Evolutionary conservation across 2,329 filamentous ascomycete species (phyloP), one percentile per base, ranked within the genome.

Genomic region (Aspergillus sp.): DNA sequence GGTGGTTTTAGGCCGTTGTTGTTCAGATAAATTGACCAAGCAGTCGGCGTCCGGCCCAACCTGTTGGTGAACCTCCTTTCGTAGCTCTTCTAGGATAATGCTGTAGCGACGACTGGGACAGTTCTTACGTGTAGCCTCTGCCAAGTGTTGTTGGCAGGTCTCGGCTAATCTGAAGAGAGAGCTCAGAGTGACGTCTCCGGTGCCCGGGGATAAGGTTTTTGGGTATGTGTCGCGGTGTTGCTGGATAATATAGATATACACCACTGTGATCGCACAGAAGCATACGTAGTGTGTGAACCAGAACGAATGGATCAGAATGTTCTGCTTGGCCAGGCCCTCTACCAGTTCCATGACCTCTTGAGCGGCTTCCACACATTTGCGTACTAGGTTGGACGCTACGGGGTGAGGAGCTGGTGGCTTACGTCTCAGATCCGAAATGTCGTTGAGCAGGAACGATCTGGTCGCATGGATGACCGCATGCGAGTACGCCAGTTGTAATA

Each of bases 61-160:
- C 53, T 75, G 73, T 8, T 70, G 66, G 62, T 75, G 75, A 2
- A 76, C 80, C 57, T 82, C 79, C 7, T 73, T 66, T 44, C 79
- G 70, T 21, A 82, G 62, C 57, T 82, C 80, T 50, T 80, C 78
- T 8, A 82, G 64, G 47, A 82, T 82, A 52, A 82, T 81, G 30
- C 78, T 78, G 48, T 82, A 82, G 41, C 79, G 74, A 6, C 78
- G 75, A 51, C 78, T 81, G 0, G 80, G 80, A 2, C 79, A 81
- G 32, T 81, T 81, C 11, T 73, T 76, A 2, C 77, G 75, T 3
- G 80, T 81, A 2, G 80, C 80, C 56, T 78, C 74, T 2, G 78
- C 79, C 13, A 82, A 73, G 61, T 82, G 78, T 10, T 73, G 71
- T 49, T 82, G 72, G 59, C 79, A 81, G n/a, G 71, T 68, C 56